phyloP scores from a whole-genome alignment of 805 yeast species.

The Citeromyces nyonsensis region DNA sequence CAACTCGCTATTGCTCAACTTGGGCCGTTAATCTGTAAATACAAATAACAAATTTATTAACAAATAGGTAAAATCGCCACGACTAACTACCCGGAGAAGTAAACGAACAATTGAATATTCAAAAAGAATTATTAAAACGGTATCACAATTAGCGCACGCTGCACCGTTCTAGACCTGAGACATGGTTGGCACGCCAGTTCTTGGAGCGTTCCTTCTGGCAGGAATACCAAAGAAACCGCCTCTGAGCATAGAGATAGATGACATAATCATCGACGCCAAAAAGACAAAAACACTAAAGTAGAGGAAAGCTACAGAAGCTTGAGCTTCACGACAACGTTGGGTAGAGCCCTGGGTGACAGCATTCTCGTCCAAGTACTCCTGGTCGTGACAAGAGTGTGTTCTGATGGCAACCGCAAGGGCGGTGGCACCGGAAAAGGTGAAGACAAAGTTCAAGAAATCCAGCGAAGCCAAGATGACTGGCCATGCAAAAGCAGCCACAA shows the following conservation, averaged over 20 bases:
- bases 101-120: conserved; percentile 1
- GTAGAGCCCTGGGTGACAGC: conserved; percentile 56
- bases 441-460: conserved; percentile 81
- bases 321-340: conserved; percentile 91
- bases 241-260: conserved; percentile 32
- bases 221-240: conserved; percentile 43
- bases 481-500: conserved; percentile 71
- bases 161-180: conserved; percentile 52
- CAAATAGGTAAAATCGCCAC: not conserved
- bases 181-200: conserved; percentile 83
- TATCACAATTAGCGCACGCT: not conserved
- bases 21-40: conserved; percentile 36
- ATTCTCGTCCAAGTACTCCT: conserved; percentile 47
- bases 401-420: conserved; percentile 87
- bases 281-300: conserved; percentile 74
- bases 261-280: conserved; percentile 42
- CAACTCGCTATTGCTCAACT: conserved; percentile 48
- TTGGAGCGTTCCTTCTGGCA: conserved; percentile 32
- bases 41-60: not conserved
- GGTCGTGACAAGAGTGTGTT: conserved; percentile 73
- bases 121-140: conserved; percentile 2
- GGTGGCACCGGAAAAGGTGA: conserved; percentile 89
- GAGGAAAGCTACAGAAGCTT: conserved; percentile 69
- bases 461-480: conserved; percentile 61
- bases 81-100: not conserved